phyloP scores from a whole-genome alignment of 441 rosid genomes.

The Pelargonium myrrhifolium region DNA sequence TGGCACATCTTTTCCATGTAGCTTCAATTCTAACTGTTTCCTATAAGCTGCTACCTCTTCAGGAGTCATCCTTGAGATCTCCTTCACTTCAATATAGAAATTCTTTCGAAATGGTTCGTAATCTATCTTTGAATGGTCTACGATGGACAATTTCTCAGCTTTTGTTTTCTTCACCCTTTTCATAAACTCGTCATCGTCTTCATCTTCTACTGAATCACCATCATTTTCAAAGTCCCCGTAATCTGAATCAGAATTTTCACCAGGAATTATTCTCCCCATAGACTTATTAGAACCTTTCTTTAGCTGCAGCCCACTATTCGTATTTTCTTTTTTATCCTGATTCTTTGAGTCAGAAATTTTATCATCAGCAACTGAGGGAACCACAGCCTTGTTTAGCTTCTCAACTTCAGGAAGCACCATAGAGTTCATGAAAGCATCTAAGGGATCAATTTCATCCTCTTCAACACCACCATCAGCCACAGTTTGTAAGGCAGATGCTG shows the following conservation, averaged over 20 bases:
- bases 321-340: slow-evolving; percentile 29
- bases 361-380: slow-evolving; percentile 26
- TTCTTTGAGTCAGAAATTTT: slow-evolving; percentile 23
- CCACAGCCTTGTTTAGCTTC: slow-evolving; percentile 44
- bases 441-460: slow-evolving; percentile 84
- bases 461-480: slow-evolving; percentile 32
- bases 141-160: slow-evolving; percentile 74
- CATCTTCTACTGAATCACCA: slow-evolving; percentile 60
- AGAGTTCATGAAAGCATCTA: slow-evolving; percentile 77
- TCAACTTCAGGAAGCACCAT: slow-evolving; percentile 83
- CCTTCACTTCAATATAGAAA: slow-evolving; percentile 82
- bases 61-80: slow-evolving; percentile 59
- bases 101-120: slow-evolving; percentile 60
- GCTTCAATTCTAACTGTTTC: slow-evolving; percentile 65
- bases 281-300: slow-evolving; percentile 47
- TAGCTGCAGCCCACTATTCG: slow-evolving; percentile 28
- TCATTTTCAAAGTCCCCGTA: slow-evolving; percentile 52
- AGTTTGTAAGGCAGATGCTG: slow-evolving; percentile 30
- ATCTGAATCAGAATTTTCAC: slow-evolving; percentile 85
- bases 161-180: slow-evolving; percentile 98
- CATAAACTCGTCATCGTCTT: slow-evolving; percentile 91
- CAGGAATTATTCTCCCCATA: slow-evolving; percentile 82
- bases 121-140: slow-evolving; percentile 83
- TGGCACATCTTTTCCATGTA: slow-evolving; percentile 82
- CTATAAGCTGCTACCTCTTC: slow-evolving; percentile 73